These are phyloP conservation scores for Aspergillus quadrilineatus DNA, from an alignment of 2,329 filamentous ascomycete genomes.

Conservation along the genomic window DNA sequence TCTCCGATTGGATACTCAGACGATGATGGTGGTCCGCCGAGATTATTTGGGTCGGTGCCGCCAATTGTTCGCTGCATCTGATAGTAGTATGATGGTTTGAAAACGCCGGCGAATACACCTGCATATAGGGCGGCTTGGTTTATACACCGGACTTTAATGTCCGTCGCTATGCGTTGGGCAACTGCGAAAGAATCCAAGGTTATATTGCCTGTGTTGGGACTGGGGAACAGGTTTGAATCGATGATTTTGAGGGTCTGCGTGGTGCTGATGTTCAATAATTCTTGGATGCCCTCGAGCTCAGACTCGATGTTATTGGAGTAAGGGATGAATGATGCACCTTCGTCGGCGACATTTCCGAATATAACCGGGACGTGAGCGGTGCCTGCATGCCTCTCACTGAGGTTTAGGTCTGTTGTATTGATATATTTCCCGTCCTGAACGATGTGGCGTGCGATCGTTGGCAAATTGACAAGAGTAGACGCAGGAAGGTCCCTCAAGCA, in stretches of 20 bases:
- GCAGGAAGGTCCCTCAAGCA: constrained; percentile 53
- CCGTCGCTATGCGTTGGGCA: constrained; percentile 56
- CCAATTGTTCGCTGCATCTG: constrained; percentile 57
- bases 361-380: constrained; percentile 55
- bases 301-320: constrained; percentile 46
- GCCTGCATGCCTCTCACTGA: constrained; percentile 44
- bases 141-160: constrained; percentile 58
- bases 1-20: constrained; percentile 44
- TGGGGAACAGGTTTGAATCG: constrained; percentile 52
- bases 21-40: constrained; percentile 46
- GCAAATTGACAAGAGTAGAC: constrained; percentile 11
- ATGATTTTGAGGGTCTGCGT: constrained; percentile 45
- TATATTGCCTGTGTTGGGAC: constrained; percentile 48
- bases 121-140: constrained; percentile 58
- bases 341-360: constrained; percentile 56
- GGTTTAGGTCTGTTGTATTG: constrained; percentile 50
- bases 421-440: constrained; percentile 61
- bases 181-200: constrained; percentile 58
- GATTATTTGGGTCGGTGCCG: constrained; percentile 53
- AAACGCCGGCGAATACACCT: constrained; percentile 45
- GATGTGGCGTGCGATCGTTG: constrained; percentile 44
- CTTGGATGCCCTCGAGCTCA: constrained; percentile 45
- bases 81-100: constrained; percentile 57
- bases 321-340: constrained; percentile 56
- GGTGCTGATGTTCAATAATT: constrained; percentile 46